Base-by-base conservation (phyloP, 2,329 filamentous ascomycete genomes). In the Diaporthe nobilis region DNA sequence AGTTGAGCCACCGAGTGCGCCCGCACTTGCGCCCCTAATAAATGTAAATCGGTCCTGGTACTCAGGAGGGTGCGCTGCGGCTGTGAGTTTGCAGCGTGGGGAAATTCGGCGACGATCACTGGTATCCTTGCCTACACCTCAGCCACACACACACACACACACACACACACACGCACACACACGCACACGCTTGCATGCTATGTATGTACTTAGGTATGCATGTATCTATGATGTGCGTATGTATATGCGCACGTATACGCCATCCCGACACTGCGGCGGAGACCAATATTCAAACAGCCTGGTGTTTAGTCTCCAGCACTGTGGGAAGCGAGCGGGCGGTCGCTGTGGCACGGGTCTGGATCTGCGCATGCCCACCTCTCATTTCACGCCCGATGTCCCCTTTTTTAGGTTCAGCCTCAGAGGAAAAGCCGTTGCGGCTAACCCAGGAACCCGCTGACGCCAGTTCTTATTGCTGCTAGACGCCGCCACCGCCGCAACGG, bases 401-500 rank as follows among this genome's bases (percentile, higher is more conserved):
- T 20, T 22, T 72, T 49, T 65, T 57, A 73, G 58, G 71, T 73
- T 73, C 58, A 73, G 71, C 71, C 71, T 17, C 71, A 73, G 28
- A 65, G 37, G 17, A 39, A 72, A 65, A 65, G 47, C 58, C 71
- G 71, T 73, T 73, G 71, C 49, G 71, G 28, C 71, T 53, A 63
- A 63, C 25, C 15, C 71, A 73, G 44, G 71, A 65, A 73, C 58
- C 49, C 58, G 71, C 49, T 31, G 31, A 53, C 51, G 51, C 71
- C 44, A 17, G 65, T 31, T 37, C 47, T 53, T 20, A 10, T 49
- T 37, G 44, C 61, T 65, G 44, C 31, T 68, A 28, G 47, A 39
- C 31, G 47, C 47, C 65, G 47, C 63, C 65, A 42, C 31, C 65
- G 63, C 63, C 47, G 47, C 47, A 34, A 13, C 31, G 34, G 65